These are phyloP conservation scores for Aspergillus sclerotioniger DNA, from an alignment of 495 filamentous ascomycete species.

Conservation along the genomic window DNA sequence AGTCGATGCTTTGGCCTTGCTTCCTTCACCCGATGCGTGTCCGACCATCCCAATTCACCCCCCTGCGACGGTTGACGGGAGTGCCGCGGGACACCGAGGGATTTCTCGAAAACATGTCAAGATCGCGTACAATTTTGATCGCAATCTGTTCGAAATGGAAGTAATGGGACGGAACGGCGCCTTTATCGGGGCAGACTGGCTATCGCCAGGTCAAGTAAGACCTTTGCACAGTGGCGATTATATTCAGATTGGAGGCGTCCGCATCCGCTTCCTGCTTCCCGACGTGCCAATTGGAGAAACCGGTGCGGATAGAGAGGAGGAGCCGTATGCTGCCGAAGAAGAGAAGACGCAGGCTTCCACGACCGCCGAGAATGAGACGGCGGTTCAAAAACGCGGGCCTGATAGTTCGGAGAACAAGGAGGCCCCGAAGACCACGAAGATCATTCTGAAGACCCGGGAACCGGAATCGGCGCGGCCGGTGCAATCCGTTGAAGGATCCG, in stretches of 20 bases:
- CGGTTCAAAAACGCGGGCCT: conserved; percentile 31
- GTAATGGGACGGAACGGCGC: conserved; percentile 84
- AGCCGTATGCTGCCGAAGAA: conserved; percentile 50
- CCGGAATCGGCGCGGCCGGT: conserved; percentile 26
- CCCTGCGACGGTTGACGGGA: conserved; percentile 59
- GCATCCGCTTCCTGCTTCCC: conserved; percentile 70
- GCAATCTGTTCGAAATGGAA: conserved; percentile 72
- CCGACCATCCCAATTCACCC: conserved; percentile 82
- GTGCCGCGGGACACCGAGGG: conserved; percentile 57
- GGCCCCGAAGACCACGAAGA: conserved; percentile 34
- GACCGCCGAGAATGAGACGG: conserved; percentile 38
- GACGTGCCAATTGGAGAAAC: conserved; percentile 68
- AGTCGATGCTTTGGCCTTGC: conserved; percentile 39
- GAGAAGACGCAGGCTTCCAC: conserved; percentile 32
- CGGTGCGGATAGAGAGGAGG: conserved; percentile 66
- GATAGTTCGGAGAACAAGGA: conserved; percentile 37
- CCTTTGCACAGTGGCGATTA: conserved; percentile 68
- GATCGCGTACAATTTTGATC: conserved; percentile 75
- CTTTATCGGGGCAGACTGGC: conserved; percentile 74
- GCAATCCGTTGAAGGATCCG: conserved; percentile 35
- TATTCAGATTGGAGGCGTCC: conserved; percentile 77
- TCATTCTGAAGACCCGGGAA: conserved; percentile 41
- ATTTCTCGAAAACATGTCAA: conserved; percentile 86
- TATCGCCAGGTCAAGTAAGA: conserved; percentile 58
- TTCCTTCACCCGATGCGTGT: conserved; percentile 56